A percentile compares a stretch with the other conserved stretches of the same genome.
Conservation (phyloP, 768 basidiomycete genomes). For the Hirschioporus abietinus region DNA sequence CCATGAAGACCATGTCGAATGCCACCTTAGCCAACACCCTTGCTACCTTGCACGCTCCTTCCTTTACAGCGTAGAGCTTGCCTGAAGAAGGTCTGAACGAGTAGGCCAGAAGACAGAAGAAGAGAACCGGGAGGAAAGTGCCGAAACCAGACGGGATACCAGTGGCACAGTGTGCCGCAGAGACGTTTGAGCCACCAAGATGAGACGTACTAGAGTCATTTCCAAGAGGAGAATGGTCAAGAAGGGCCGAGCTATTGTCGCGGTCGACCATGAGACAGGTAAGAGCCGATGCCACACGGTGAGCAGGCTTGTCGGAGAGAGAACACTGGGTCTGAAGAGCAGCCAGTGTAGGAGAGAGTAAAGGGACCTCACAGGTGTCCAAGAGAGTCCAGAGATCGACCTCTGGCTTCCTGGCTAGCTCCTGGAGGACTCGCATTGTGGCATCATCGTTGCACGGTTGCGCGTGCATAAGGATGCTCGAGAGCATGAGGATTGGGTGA, state of each 20-base stretch:
- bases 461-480: background rate
- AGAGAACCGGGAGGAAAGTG: background rate
- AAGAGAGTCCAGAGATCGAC: background rate
- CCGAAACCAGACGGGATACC: background rate
- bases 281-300: background rate
- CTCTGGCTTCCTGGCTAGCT: background rate
- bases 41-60: too few relatives aligned
- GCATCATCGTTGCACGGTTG: background rate
- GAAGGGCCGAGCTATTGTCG: background rate
- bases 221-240: background rate
- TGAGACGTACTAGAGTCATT: background rate
- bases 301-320: background rate
- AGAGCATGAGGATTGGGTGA: background rate
- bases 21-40: background rate
- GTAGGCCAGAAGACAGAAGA: background rate
- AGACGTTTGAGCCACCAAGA: background rate
- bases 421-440: background rate
- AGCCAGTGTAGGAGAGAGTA: background rate
- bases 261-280: background rate
- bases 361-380: background rate
- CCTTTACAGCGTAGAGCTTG: too few relatives aligned
- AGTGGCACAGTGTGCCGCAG: background rate
- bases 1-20: background rate
- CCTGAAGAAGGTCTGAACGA: background rate
- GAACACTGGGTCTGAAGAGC: background rate